Base-by-base conservation (phyloP, 2,329 filamentous ascomycete genomes). In the Penicillium palitans region DNA sequence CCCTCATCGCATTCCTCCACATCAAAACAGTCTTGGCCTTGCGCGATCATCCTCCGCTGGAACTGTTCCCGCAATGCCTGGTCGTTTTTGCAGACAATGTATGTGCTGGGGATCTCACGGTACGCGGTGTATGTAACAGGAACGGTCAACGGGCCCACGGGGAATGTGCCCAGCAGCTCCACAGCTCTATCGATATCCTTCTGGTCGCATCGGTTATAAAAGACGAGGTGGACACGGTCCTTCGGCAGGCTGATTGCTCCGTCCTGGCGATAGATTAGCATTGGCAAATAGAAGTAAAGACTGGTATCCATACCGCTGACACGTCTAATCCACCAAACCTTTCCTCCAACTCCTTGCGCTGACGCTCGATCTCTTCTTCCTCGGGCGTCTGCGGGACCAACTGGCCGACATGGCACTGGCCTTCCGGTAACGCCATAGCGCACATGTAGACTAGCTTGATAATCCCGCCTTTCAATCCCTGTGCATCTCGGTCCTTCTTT, bases 51-150 rank as follows among this genome's bases (percentile, higher is more conserved):
- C n/a, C 68, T 56, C 13, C 66, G 61, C 44, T 72, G 69, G 1
- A 63, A 52, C 1, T 52, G 60, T 4, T 58, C 44, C 9, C 60
- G 51, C 44, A 72, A 59, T 4, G 69, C 68, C 24, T 35, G 45
- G 46, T 72, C 69, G 29, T 72, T 71, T 45, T 67, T 61, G 44
- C 67, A 70, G 27, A 71, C 60, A 35, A 72, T 70, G 45, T 71
- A 72, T 7, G 66, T 70, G 53, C 68, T 68, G 2, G 69, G 68
- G 21, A 72, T 70, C 37, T 70, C 69, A 2, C 52, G 52, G 35
- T 65, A 72, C 2, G 69, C 67, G 4, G 69, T 65, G 35, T 70
- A 71, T 5, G 69, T 72, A 1, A 57, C 69, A 6, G 69, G 69
- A 8, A 70, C 65, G 9, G 53, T 29, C 21, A 72, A 44, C 3